phyloP scores from a whole-genome alignment of 768 basidiomycete genomes.

The Lentinula lateritia region DNA sequence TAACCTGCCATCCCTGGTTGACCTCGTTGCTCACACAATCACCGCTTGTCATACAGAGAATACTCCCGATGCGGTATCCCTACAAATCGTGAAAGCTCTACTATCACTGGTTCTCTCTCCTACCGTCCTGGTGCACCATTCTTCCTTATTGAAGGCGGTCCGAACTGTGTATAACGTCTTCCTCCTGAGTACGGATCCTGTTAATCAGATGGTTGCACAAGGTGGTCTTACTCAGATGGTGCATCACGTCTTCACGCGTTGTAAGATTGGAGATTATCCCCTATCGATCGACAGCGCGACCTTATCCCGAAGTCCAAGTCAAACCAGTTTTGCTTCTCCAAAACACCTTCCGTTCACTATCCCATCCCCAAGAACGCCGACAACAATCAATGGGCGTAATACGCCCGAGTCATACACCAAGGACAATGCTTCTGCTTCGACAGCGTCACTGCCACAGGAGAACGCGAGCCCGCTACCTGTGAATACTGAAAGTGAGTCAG shows the following conservation, averaged over 20 bases:
- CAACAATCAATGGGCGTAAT: neutral
- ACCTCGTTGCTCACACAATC: slow-evolving; percentile 91
- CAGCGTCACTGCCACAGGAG: neutral
- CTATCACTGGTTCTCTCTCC: slow-evolving; percentile 85
- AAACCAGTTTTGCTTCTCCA: slow-evolving; percentile 15
- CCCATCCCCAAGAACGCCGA: slow-evolving; percentile 3
- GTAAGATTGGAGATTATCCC: slow-evolving; percentile 34
- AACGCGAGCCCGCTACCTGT: neutral
- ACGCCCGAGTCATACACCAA: neutral
- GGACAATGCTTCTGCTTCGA: neutral
- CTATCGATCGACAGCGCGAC: slow-evolving; percentile 16
- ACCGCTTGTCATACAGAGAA: slow-evolving; percentile 86
- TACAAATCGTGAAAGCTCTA: slow-evolving; percentile 95
- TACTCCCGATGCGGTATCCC: slow-evolving; percentile 84
- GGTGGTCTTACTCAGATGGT: slow-evolving; percentile 98
- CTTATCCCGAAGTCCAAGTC: slow-evolving; percentile 10
- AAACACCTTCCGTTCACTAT: slow-evolving; percentile 2
- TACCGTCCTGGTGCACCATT: slow-evolving; percentile 88
- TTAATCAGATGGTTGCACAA: slow-evolving; percentile 98
- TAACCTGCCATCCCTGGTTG: slow-evolving; percentile 74
- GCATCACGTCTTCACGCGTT: slow-evolving; percentile 89
- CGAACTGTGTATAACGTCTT: slow-evolving; percentile 99
- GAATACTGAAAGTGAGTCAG: neutral
- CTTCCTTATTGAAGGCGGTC: slow-evolving; percentile 90
- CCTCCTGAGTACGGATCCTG: slow-evolving; percentile 79